Percentiles rank a stretch among this genome's conserved stretches.
Evolutionary conservation across 108 stramenopile species (phyloP).

Genomic region (Nitzschia palea): DNA sequence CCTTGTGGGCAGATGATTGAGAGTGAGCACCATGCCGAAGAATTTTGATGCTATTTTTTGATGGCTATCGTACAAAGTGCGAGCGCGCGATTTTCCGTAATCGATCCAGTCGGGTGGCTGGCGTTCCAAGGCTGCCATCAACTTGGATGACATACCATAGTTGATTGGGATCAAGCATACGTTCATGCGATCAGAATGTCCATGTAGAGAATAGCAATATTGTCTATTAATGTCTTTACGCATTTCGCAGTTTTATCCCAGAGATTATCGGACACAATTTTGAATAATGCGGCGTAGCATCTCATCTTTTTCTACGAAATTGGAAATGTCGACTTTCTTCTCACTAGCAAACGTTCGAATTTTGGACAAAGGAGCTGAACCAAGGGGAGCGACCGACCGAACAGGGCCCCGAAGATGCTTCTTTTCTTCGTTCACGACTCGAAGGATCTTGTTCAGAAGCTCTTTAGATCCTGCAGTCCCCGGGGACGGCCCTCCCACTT

Average conservation of each 20-base stretch:
- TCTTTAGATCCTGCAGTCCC: background rate
- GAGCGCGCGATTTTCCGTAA: too few species aligned
- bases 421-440: background rate
- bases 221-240: background rate
- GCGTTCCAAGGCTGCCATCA: too few species aligned
- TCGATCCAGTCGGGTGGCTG: too few species aligned
- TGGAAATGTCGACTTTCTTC: background rate
- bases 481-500: background rate
- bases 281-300: constrained; percentile 1
- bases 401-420: background rate
- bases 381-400: constrained; percentile 1
- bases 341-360: background rate
- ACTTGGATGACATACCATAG: too few species aligned
- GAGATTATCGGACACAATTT: background rate
- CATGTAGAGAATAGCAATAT: background rate
- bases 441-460: background rate
- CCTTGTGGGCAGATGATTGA: too few species aligned
- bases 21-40: too few species aligned
- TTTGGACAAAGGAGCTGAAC: background rate
- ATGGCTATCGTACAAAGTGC: too few species aligned
- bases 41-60: too few species aligned
- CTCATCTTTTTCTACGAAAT: background rate
- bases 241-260: background rate
- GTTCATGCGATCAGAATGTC: too few species aligned
- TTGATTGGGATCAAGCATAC: too few species aligned